A percentile compares a stretch with the other conserved stretches of the same genome.
Conservation (phyloP, 306 rosid species). For the Cucurbita maxima region DNA sequence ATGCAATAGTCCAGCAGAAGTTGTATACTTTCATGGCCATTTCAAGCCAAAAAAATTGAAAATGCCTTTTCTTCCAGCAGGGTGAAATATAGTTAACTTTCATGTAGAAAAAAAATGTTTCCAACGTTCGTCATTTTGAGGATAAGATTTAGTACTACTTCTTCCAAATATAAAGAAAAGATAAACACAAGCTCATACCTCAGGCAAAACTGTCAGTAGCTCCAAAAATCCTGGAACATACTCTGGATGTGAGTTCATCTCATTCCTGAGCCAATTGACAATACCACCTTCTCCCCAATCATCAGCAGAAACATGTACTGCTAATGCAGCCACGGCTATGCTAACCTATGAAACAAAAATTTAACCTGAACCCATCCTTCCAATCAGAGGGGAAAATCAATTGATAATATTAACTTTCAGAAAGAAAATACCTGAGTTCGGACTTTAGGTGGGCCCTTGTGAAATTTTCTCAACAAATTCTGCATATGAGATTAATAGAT, state of each 20-base stretch:
- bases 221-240: conserved; percentile 95
- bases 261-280: conserved; percentile 90
- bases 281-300: conserved; percentile 99
- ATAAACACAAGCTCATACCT: conserved; percentile 33
- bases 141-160: neutral
- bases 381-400: neutral
- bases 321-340: conserved; percentile 99
- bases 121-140: neutral
- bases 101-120: neutral
- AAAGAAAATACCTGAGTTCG: conserved; percentile 72
- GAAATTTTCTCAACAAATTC: conserved; percentile 81
- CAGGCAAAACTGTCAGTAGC: conserved; percentile 93
- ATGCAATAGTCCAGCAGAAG: neutral
- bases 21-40: neutral
- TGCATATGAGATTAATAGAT: conserved; percentile 31
- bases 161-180: neutral
- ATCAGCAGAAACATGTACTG: conserved; percentile 90
- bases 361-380: conserved; percentile 3
- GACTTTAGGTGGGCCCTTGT: conserved; percentile 92
- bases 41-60: neutral
- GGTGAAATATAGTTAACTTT: neutral
- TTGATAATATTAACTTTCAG: neutral
- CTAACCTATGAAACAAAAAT: conserved; percentile 55
- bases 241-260: conserved; percentile 93
- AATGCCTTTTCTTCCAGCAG: neutral